Evolutionary conservation across 345 rosid genomes (phyloP).

Genomic region (Arabis alpina): DNA sequence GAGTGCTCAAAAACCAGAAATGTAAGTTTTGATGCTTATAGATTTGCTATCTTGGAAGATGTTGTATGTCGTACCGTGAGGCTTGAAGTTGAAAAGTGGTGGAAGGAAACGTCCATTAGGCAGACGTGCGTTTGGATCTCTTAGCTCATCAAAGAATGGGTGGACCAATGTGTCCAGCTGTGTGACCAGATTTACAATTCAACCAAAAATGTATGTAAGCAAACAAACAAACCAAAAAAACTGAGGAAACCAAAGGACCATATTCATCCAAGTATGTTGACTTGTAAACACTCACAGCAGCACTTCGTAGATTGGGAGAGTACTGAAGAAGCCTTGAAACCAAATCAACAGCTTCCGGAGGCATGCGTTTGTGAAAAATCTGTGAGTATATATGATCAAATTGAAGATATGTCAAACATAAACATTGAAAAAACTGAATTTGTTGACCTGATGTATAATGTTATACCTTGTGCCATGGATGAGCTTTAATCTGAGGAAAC

Average conservation of each 20-base stretch:
- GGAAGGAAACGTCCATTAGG: constrained; percentile 94
- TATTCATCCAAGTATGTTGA: constrained; percentile 16
- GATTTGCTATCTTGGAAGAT: not conserved
- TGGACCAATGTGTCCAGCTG: constrained; percentile 88
- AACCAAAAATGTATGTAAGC: constrained; percentile 8
- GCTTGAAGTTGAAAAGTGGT: constrained; percentile 82
- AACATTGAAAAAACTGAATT: not conserved
- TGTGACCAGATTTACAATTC: constrained; percentile 29
- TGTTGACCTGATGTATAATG: not conserved
- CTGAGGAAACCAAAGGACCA: not conserved
- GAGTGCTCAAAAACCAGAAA: not conserved
- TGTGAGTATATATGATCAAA: constrained; percentile 33
- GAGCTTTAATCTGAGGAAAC: constrained; percentile 98
- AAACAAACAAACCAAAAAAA: not conserved
- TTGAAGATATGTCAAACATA: not conserved
- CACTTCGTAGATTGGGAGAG: constrained; percentile 88
- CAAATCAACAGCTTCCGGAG: constrained; percentile 96
- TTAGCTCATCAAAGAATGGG: constrained; percentile 95
- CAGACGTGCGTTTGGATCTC: constrained; percentile 72
- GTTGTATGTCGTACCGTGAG: constrained; percentile 59
- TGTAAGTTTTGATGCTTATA: too few species aligned
- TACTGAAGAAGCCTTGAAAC: constrained; percentile 96
- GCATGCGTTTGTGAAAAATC: constrained; percentile 97
- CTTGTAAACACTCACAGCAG: constrained; percentile 67
- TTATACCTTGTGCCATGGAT: constrained; percentile 98